Conservation (phyloP, 495 filamentous ascomycete species). For the Aspergillus diversus region DNA sequence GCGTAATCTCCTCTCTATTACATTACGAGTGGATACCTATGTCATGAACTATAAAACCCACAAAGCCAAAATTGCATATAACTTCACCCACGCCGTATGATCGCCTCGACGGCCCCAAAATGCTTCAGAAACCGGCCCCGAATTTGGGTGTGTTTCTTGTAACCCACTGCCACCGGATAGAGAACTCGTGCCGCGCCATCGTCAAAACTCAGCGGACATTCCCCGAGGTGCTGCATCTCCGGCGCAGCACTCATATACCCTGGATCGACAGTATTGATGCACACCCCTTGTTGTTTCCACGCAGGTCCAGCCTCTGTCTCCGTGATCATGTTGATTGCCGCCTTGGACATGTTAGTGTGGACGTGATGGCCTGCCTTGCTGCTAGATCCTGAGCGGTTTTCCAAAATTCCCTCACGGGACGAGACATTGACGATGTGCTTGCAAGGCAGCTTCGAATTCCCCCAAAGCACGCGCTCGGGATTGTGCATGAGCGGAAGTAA, state of each 20-base stretch:
- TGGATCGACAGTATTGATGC: constrained; percentile 53
- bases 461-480: constrained; percentile 1
- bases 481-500: constrained; percentile 46
- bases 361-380: constrained; percentile 47
- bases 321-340: constrained; percentile 55
- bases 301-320: constrained; percentile 41
- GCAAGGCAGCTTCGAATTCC: constrained; percentile 14
- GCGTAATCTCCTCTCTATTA: too few relatives aligned
- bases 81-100: background rate
- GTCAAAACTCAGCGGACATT: constrained; percentile 50
- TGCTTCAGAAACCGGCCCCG: constrained; percentile 54
- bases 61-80: too few relatives aligned
- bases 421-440: constrained; percentile 53
- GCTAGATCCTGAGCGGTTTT: constrained; percentile 25
- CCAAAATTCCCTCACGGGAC: constrained; percentile 49
- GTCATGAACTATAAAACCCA: too few relatives aligned
- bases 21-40: too few relatives aligned
- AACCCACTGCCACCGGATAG: constrained; percentile 50
- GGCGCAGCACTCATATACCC: constrained; percentile 54
- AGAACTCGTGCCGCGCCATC: constrained; percentile 51
- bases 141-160: constrained; percentile 34
- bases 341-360: constrained; percentile 57
- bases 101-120: constrained; percentile 26
- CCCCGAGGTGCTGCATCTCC: constrained; percentile 31
- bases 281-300: constrained; percentile 43